phyloP scores from a whole-genome alignment of 208 protist genomes.

The Leishmania mexicana region DNA sequence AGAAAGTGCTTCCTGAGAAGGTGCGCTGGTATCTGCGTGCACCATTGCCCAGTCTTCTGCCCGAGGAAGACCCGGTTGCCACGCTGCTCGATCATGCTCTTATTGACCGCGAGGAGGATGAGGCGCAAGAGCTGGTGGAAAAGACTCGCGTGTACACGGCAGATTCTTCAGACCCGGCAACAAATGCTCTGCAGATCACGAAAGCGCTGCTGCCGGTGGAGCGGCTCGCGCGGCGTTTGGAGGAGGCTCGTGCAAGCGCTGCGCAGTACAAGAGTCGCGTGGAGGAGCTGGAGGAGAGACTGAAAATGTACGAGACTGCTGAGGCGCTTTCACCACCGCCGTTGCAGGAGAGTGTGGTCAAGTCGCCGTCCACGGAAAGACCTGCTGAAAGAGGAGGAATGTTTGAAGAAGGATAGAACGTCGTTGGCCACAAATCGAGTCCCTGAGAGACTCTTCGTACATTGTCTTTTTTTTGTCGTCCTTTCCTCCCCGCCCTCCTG shows the following conservation, averaged over 20 bases:
- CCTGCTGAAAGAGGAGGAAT: background rate
- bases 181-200: slow-evolving; percentile 14
- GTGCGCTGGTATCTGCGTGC: slow-evolving; percentile 29
- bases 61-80: slow-evolving; percentile 22
- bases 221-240: slow-evolving; percentile 10
- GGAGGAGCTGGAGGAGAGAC: slow-evolving; percentile 19
- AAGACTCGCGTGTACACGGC: slow-evolving; percentile 4
- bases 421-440: background rate
- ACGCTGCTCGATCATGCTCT: slow-evolving; percentile 35
- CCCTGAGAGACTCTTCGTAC: background rate
- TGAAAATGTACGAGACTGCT: slow-evolving; percentile 2
- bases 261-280: slow-evolving; percentile 11
- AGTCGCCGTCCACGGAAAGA: background rate
- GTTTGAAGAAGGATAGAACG: background rate
- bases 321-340: background rate
- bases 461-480: background rate
- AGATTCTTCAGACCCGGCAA: background rate
- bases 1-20: slow-evolving; percentile 25
- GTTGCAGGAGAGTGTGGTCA: background rate
- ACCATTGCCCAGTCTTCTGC: slow-evolving; percentile 16
- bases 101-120: slow-evolving; percentile 34
- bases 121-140: slow-evolving; percentile 31
- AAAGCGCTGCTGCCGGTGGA: slow-evolving; percentile 23
- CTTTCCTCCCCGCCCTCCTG: background rate
- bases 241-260: slow-evolving; percentile 12